Conservation (phyloP, 495 filamentous ascomycete genomes). For the Podospora fimiseda region DNA sequence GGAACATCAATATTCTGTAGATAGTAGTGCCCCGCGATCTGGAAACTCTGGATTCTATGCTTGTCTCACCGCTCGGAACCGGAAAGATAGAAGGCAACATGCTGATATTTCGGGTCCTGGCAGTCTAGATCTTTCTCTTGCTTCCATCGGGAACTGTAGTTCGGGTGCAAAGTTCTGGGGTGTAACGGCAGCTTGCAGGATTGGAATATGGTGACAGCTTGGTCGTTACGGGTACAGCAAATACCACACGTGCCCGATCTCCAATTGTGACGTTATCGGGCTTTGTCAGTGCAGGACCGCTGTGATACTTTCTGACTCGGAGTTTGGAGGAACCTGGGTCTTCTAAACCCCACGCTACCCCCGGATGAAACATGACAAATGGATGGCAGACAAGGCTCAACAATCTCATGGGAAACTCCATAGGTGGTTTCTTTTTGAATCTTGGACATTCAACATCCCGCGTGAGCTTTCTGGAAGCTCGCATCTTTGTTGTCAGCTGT, state of each 20-base stretch:
- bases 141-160: not conserved
- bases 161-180: not conserved
- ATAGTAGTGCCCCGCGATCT: too few species aligned
- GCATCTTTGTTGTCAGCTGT: not conserved
- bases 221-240: too few species aligned
- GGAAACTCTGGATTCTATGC: too few species aligned
- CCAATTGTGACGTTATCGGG: too few species aligned
- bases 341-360: not conserved
- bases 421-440: not conserved
- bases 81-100: not conserved
- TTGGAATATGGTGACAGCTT: not conserved
- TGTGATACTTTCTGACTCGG: not conserved
- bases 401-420: not conserved
- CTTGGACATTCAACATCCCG: not conserved
- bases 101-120: not conserved
- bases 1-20: too few species aligned
- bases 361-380: not conserved
- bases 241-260: not conserved
- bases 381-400: not conserved
- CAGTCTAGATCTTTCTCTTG: not conserved
- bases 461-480: not conserved
- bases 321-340: not conserved
- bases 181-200: not conserved
- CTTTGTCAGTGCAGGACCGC: not conserved
- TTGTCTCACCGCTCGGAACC: not conserved